Conservation (phyloP, 164 flowering plant genomes). For the Piper longum region DNA sequence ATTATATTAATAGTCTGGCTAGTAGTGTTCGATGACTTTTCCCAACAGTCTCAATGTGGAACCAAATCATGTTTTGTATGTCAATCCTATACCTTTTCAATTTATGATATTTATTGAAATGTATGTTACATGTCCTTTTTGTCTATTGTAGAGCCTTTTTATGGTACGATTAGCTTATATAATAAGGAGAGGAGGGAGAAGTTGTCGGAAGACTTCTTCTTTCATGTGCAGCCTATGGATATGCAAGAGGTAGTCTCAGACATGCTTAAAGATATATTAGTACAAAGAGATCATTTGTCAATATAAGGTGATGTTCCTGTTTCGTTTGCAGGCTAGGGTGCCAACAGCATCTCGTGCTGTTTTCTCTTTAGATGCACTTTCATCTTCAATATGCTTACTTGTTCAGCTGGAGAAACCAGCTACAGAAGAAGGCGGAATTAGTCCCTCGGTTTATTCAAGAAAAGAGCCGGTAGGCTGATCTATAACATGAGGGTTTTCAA, state of each 20-base stretch:
- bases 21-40: too few species aligned
- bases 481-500: background rate
- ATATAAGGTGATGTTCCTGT: background rate
- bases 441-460: slow-evolving; percentile 91
- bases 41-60: too few species aligned
- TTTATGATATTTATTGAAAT: too few species aligned
- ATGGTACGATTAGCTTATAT: slow-evolving; percentile 87
- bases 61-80: too few species aligned
- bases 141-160: slow-evolving; percentile 70
- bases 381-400: slow-evolving; percentile 81
- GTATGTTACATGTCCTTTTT: background rate
- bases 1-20: too few species aligned
- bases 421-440: slow-evolving; percentile 89
- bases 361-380: slow-evolving; percentile 85
- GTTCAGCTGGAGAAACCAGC: slow-evolving; percentile 89
- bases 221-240: slow-evolving; percentile 54
- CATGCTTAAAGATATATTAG: background rate
- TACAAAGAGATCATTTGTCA: background rate
- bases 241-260: slow-evolving; percentile 56
- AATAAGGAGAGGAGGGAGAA: slow-evolving; percentile 91
- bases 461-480: slow-evolving; percentile 73
- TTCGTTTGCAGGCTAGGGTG: slow-evolving; percentile 31
- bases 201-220: slow-evolving; percentile 86
- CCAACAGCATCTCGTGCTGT: slow-evolving; percentile 47
- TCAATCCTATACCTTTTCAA: too few species aligned